Conservation (phyloP, 192 early-diverging fungal species). For the Funneliformis geosporum region DNA sequence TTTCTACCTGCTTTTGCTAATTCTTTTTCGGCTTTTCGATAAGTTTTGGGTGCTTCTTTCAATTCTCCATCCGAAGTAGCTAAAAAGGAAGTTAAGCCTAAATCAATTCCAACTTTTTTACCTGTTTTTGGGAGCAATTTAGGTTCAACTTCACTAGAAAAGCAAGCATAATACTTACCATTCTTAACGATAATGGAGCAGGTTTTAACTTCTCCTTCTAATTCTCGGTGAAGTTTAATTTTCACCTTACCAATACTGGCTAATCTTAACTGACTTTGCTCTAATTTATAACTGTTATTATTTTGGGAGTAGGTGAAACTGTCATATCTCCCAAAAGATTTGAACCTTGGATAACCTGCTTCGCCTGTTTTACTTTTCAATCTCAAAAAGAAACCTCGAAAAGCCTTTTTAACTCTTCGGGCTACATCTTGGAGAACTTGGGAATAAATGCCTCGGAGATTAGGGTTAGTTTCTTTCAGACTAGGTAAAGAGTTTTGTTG, state of each 20-base stretch:
- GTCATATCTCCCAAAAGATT: no score
- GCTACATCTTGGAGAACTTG: no score
- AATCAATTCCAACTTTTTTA: not conserved
- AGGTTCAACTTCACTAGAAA: not conserved
- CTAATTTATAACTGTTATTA: no score
- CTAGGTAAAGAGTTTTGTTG: no score
- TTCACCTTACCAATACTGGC: not conserved
- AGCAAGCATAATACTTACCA: conserved; percentile 1
- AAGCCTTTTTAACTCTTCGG: no score
- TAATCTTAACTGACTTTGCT: no score
- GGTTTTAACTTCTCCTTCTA: not conserved
- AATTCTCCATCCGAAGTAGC: not conserved
- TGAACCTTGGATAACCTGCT: no score
- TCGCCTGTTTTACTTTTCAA: no score
- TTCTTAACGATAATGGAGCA: not conserved
- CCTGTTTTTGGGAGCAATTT: not conserved
- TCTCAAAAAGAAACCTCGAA: no score
- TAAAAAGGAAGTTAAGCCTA: conserved; percentile 4
- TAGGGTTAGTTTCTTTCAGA: no score
- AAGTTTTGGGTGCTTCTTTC: not conserved
- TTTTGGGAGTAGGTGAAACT: no score
- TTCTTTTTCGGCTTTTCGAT: conserved; percentile 1
- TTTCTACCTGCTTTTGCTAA: not conserved
- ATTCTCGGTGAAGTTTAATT: not conserved
- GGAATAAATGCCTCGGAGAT: no score